These are phyloP conservation scores for Colletotrichum sp. DNA, from an alignment of 2,329 filamentous ascomycete species.

Conservation along the genomic window DNA sequence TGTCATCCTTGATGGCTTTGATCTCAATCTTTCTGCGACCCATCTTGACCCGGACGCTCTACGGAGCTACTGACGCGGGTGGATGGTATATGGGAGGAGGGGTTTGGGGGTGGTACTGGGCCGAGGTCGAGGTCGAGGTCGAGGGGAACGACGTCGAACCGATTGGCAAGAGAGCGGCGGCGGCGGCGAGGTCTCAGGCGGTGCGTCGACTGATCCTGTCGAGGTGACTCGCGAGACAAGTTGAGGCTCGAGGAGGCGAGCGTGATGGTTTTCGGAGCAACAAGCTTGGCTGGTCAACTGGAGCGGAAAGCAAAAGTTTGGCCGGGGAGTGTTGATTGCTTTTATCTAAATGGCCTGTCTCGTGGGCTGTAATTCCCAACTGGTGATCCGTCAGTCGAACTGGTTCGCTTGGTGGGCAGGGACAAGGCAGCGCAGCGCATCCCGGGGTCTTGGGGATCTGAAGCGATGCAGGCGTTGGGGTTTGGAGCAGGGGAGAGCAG, in stretches of 20 bases:
- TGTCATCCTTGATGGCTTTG: slow-evolving; percentile 98
- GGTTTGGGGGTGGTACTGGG: background rate
- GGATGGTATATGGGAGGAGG: background rate
- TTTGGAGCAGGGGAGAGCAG: slow-evolving; percentile 13
- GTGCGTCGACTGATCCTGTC: slow-evolving; percentile 3
- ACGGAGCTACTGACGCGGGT: background rate
- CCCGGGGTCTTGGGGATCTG: slow-evolving; percentile 1
- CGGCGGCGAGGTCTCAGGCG: slow-evolving; percentile 16
- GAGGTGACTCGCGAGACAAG: background rate
- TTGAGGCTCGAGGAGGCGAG: slow-evolving; percentile 7
- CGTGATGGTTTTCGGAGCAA: background rate
- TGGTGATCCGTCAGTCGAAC: slow-evolving; percentile 17
- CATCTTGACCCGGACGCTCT: slow-evolving; percentile 60
- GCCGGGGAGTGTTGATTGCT: slow-evolving; percentile 12
- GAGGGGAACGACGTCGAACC: background rate
- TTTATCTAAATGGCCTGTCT: slow-evolving; percentile 19
- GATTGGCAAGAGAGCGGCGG: background rate
- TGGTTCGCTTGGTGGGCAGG: background rate
- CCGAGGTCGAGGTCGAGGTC: background rate
- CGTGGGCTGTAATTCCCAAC: slow-evolving; percentile 3
- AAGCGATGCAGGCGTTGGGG: background rate
- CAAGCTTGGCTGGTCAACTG: slow-evolving; percentile 14
- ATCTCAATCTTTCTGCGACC: slow-evolving; percentile 99
- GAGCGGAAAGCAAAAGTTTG: slow-evolving; percentile 7
- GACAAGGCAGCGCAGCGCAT: slow-evolving; percentile 10